Percentiles rank a stretch among this genome's conserved stretches.
phyloP scores from a whole-genome alignment of 208 protist genomes.

The Leishmania turanica region DNA sequence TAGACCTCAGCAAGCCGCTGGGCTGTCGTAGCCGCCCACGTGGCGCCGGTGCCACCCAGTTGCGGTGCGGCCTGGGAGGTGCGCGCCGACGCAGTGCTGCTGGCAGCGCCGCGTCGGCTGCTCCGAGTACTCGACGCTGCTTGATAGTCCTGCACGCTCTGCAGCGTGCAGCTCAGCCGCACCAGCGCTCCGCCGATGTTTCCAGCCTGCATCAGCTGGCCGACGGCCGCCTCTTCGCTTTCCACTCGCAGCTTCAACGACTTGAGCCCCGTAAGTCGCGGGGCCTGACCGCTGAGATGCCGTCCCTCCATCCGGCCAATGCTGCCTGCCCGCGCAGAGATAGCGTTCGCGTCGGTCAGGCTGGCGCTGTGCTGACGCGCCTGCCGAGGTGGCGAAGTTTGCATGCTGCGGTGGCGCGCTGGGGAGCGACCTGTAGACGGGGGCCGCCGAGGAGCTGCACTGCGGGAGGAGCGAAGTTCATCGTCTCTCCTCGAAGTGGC shows the following conservation, averaged over 20 bases:
- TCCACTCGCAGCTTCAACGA: conserved; percentile 10
- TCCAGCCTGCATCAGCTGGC: conserved; percentile 9
- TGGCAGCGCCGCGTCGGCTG: background rate
- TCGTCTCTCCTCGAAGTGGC: background rate
- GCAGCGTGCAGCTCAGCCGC: conserved; percentile 12
- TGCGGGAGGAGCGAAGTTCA: background rate
- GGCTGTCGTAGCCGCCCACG: conserved; percentile 27
- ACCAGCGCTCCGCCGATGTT: conserved; percentile 13
- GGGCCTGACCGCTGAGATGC: background rate
- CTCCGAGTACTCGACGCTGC: no score
- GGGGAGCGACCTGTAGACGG: background rate
- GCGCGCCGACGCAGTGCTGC: background rate
- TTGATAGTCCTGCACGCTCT: conserved; percentile 1
- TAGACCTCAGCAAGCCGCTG: conserved; percentile 52
- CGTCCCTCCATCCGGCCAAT: background rate
- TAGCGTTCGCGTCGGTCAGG: background rate
- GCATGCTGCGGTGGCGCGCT: background rate
- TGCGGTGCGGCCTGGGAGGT: background rate
- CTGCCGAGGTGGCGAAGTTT: conserved; percentile 1
- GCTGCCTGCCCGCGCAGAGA: background rate
- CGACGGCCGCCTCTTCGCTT: conserved; percentile 4
- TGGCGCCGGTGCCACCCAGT: conserved; percentile 3
- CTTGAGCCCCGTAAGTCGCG: background rate
- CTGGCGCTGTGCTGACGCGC: background rate
- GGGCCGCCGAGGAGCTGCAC: background rate